phyloP scores from a whole-genome alignment of 441 rosid species.

The Erodium trifolium region DNA sequence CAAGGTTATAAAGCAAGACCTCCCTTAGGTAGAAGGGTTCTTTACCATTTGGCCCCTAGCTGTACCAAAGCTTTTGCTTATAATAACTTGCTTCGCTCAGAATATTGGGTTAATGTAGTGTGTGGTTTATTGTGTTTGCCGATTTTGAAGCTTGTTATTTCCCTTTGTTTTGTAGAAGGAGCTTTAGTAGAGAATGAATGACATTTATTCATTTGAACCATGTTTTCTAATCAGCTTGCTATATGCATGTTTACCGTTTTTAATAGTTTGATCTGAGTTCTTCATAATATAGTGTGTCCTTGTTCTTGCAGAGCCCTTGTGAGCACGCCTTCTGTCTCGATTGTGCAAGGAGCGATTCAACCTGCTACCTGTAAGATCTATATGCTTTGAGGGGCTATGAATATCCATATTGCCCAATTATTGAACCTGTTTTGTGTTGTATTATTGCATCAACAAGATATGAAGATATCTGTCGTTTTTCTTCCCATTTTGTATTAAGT shows the following conservation, averaged over 20 bases:
- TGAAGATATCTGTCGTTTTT: not conserved
- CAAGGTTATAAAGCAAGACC: too few relatives aligned
- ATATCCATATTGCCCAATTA: not conserved
- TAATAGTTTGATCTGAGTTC: not conserved
- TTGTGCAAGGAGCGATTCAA: slow-evolving; percentile 92
- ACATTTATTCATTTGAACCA: not conserved
- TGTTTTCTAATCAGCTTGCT: not conserved
- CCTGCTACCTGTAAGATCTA: slow-evolving; percentile 77
- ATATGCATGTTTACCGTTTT: not conserved
- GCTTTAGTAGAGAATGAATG: not conserved
- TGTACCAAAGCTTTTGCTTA: not conserved
- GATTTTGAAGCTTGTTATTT: not conserved
- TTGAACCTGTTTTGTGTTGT: not conserved
- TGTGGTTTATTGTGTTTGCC: not conserved
- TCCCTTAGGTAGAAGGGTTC: too few relatives aligned
- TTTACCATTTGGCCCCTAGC: too few relatives aligned
- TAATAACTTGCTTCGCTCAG: not conserved
- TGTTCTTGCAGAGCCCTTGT: slow-evolving; percentile 68
- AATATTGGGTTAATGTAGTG: not conserved
- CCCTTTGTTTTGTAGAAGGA: not conserved
- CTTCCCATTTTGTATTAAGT: too few relatives aligned
- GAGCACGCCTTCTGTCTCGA: slow-evolving; percentile 93
- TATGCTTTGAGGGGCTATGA: not conserved
- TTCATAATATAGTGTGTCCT: slow-evolving; percentile 13
- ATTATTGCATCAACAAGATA: not conserved